Evolutionary conservation across 768 basidiomycete genomes (phyloP), one percentile per base, ranked within the genome.

Genomic region (Boletus tomentosulus): DNA sequence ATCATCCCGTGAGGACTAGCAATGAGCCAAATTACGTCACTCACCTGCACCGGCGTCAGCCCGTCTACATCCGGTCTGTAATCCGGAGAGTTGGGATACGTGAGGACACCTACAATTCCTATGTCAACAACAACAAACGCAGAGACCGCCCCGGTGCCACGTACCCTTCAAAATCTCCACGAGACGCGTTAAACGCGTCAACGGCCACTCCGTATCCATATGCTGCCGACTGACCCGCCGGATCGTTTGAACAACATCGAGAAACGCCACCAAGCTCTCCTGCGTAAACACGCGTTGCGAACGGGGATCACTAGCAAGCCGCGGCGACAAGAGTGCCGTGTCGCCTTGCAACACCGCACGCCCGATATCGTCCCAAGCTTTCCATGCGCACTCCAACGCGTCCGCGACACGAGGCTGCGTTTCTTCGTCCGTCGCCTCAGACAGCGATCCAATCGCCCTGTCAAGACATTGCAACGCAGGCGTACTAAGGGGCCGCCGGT

Each of bases 401-500:
- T 77, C 78, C 16, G 73, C 60, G 0, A 81, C 77, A 5, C 71
- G 71, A 7, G 70, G 66, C 3, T 73, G 73, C 31, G 70, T 61
- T 4, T 50, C 62, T 2, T 63, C 57, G 11, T 67, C 68, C 6
- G 62, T 66, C 1, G 67, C 67, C 4, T 62, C 64, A 2, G 75
- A 73, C 16, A 82, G 76, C 2, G 87, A 85, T 41, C 78, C 83
- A 54, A 93, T 74, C 1, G 85, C 85, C 68, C 84, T 87, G 63
- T 96, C 91, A 38, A 96, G 73, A 56, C 87, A 89, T 24, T 89
- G 85, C 63, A 97, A 66, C 0, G 92, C 89, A n/a, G 93, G 88
- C 0, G 91, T 84, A 56, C 87, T 90, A 48, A 92, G 82, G 10
- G 77, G 63, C 6, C 87, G 76, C 54, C 80, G 78, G 55, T 94